Base-by-base conservation (phyloP, 2,329 filamentous ascomycete species). In the Colletotrichum euphorbiae region DNA sequence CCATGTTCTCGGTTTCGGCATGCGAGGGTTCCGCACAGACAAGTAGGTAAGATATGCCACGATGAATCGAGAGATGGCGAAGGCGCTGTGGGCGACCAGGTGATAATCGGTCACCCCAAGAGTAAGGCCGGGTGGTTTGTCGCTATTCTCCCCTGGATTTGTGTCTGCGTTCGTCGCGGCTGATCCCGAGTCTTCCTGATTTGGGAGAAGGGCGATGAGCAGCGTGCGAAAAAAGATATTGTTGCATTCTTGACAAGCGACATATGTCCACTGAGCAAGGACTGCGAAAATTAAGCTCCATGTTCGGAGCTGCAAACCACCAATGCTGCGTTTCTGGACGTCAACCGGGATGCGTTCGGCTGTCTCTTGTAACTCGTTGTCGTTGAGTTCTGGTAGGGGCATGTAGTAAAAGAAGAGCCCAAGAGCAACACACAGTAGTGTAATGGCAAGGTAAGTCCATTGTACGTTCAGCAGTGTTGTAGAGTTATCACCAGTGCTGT, bases 401-500 rank as follows among this genome's bases (percentile, higher is more conserved):
- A 90, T 88, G 73, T 91, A 91, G 75, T 87, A 91, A 75, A 91
- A 90, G 74, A 91, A 87, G 3, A 91, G 80, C 0, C 89, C 91
- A 3, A 97, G 83, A 3, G 87, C 81, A 59, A 91, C 91, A 66
- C 91, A 92, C 63, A 94, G 90, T 24, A 91, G 82, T 0, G 92
- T 93, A 69, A 95, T 91, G 62, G 90, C 91, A n/a, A 96, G 85
- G 73, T 96, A 96, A 0, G 92, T 92, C 91, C 91, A 97, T 77
- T 96, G 93, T 2, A 95, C 91, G 69, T 91, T 89, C 70, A 92
- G 85, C 3, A 96, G 83, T 1, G 86, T 86, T 33, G 83, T 77
- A 2, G 83, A 75, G 46, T 72, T 74, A 13, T 57, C 72, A 6
- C 64, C 46, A 12, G 65, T 46, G 19, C 69, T 66, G 11, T 71